These are phyloP conservation scores for Exserohilum rostratum DNA, from an alignment of 2,329 filamentous ascomycete species.

Conservation along the genomic window DNA sequence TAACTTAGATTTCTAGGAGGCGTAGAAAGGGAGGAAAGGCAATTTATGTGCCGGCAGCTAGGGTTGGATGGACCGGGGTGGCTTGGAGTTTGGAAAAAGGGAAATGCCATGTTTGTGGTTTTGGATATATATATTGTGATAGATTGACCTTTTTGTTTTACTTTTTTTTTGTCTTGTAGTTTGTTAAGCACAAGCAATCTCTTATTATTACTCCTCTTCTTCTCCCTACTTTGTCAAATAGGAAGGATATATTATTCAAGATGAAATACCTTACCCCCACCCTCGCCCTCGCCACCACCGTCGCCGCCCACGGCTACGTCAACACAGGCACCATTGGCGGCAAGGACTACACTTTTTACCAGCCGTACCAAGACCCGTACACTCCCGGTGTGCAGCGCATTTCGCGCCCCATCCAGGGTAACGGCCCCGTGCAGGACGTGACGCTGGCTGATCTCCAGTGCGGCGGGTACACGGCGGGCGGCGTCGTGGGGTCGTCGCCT, in stretches of 20 bases:
- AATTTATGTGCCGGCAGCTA: constrained; percentile 28
- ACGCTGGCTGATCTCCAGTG: constrained; percentile 63
- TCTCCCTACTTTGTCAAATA: constrained; percentile 10
- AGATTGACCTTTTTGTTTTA: constrained; percentile 10
- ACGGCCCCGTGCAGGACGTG: constrained; percentile 63
- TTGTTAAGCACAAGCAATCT: too few relatives aligned
- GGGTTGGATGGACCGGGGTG: constrained; percentile 24
- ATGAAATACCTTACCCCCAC: constrained; percentile 44
- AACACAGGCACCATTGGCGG: constrained; percentile 44
- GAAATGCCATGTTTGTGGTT: too few relatives aligned
- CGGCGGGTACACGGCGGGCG: constrained; percentile 59
- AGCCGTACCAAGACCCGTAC: constrained; percentile 46
- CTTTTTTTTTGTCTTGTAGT: not conserved
- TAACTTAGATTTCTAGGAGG: too few relatives aligned
- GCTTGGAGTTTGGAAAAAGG: too few relatives aligned
- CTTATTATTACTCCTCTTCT: too few relatives aligned
- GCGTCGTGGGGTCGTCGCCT: constrained; percentile 58
- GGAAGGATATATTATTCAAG: too few relatives aligned
- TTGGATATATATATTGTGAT: not conserved
- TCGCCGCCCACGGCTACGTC: constrained; percentile 46
- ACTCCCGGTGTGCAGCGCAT: constrained; percentile 52
- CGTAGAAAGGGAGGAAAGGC: constrained; percentile 12
- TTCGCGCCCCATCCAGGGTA: constrained; percentile 63
- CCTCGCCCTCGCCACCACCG: constrained; percentile 36
- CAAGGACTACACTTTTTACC: constrained; percentile 43